Evolutionary conservation across 805 yeast species (phyloP).

Genomic region (Candida cerambycidarum): DNA sequence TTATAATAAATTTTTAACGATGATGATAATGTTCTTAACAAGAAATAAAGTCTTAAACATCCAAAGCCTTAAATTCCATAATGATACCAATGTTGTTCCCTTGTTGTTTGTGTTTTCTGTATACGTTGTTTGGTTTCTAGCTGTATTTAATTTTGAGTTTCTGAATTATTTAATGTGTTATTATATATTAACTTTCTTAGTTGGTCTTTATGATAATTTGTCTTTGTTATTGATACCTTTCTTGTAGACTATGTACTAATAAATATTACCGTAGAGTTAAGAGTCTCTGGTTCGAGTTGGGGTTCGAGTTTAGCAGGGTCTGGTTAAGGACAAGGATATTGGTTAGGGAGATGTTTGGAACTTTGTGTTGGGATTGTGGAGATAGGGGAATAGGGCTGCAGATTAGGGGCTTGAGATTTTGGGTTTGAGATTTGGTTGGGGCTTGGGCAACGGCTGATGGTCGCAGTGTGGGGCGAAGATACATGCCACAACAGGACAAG

Average conservation of each 20-base stretch:
- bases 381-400: too few relatives aligned
- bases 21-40: neutral
- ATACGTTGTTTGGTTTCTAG: slow-evolving; percentile 1
- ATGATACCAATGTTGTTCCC: slow-evolving; percentile 11
- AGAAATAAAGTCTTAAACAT: too few relatives aligned
- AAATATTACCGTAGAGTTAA: neutral
- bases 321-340: too few relatives aligned
- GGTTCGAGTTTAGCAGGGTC: too few relatives aligned
- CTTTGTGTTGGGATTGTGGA: too few relatives aligned
- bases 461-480: too few relatives aligned
- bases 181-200: neutral
- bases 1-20: neutral
- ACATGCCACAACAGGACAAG: too few relatives aligned
- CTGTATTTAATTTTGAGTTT: slow-evolving; percentile 5
- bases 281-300: too few relatives aligned
- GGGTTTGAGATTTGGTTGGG: too few relatives aligned
- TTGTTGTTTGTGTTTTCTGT: neutral
- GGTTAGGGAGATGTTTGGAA: too few relatives aligned
- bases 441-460: too few relatives aligned
- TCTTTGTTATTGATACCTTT: neutral
- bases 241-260: slow-evolving; percentile 5
- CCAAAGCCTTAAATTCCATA: slow-evolving; percentile 5
- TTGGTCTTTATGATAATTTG: neutral
- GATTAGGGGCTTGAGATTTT: too few relatives aligned
- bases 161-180: slow-evolving; percentile 6